Evolutionary conservation across 345 rosid genomes (phyloP).

Genomic region (Moringa oleifera): DNA sequence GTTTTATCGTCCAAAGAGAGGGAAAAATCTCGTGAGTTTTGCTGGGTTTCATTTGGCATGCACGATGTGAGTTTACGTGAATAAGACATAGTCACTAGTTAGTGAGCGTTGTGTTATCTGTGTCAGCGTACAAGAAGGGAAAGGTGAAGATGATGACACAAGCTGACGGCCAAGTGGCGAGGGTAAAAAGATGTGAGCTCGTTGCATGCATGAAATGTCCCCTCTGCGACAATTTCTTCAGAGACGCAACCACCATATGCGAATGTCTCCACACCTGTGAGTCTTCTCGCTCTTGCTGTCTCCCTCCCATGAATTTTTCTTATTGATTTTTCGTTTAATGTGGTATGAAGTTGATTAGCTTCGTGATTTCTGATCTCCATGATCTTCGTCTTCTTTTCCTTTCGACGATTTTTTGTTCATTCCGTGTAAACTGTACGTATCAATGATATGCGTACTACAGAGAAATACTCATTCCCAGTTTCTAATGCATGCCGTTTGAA

Average conservation of each 20-base stretch:
- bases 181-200: conserved; percentile 23
- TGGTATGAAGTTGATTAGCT: neutral
- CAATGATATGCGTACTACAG: neutral
- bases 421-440: neutral
- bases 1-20: conserved; percentile 8
- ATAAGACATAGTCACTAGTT: neutral
- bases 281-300: conserved; percentile 6
- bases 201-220: conserved; percentile 44
- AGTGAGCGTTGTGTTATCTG: too few species aligned
- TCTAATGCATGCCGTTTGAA: conserved; percentile 7
- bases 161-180: conserved; percentile 14
- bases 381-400: too few species aligned
- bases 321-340: neutral
- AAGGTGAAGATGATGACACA: conserved; percentile 9
- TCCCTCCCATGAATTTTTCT: neutral
- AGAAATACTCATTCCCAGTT: neutral
- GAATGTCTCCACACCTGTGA: conserved; percentile 54
- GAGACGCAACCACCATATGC: conserved; percentile 46
- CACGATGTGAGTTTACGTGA: conserved; percentile 27
- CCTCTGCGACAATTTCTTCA: conserved; percentile 34
- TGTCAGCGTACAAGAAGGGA: neutral
- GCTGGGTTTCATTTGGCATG: conserved; percentile 22
- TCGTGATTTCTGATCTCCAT: neutral
- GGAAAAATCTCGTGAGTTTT: conserved; percentile 9
- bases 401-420: too few species aligned